phyloP scores from a whole-genome alignment of 192 early-diverging fungal genomes.

The Entomortierella beljakovae region DNA sequence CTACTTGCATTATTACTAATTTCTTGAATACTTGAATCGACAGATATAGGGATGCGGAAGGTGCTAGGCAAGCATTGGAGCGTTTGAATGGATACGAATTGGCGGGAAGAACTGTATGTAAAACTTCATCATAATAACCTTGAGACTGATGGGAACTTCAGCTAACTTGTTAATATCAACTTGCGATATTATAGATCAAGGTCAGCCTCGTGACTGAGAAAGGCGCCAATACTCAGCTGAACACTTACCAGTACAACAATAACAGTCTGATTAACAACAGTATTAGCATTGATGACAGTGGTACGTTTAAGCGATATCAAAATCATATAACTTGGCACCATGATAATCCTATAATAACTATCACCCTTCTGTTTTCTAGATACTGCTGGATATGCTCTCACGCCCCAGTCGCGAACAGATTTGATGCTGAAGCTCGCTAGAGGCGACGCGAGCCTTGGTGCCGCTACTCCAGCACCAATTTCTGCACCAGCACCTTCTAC shows the following conservation, averaged over 20 bases:
- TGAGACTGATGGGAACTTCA: background rate
- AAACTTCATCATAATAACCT: background rate
- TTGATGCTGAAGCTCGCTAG: conserved; percentile 87
- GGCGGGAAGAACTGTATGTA: conserved; percentile 73
- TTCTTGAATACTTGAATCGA: conserved; percentile 11
- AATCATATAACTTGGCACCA: background rate
- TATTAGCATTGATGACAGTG: conserved; percentile 54
- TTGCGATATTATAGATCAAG: conserved; percentile 66
- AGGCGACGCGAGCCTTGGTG: conserved; percentile 58
- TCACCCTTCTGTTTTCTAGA: conserved; percentile 29
- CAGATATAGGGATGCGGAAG: conserved; percentile 71
- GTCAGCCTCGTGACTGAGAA: conserved; percentile 82
- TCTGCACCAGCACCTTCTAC: conserved; percentile 30
- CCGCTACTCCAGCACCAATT: conserved; percentile 27
- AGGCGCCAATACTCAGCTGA: conserved; percentile 46
- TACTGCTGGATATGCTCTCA: conserved; percentile 73
- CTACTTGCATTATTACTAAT: background rate
- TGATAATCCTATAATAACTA: background rate
- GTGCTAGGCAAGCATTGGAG: conserved; percentile 83
- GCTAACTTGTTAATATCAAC: background rate
- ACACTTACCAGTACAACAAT: conserved; percentile 59
- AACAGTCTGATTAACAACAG: conserved; percentile 58
- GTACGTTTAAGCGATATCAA: conserved; percentile 11
- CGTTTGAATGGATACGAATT: conserved; percentile 89
- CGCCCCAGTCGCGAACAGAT: conserved; percentile 75